Conservation (phyloP, 805 yeast species). For the Nakazawaea sp. region DNA sequence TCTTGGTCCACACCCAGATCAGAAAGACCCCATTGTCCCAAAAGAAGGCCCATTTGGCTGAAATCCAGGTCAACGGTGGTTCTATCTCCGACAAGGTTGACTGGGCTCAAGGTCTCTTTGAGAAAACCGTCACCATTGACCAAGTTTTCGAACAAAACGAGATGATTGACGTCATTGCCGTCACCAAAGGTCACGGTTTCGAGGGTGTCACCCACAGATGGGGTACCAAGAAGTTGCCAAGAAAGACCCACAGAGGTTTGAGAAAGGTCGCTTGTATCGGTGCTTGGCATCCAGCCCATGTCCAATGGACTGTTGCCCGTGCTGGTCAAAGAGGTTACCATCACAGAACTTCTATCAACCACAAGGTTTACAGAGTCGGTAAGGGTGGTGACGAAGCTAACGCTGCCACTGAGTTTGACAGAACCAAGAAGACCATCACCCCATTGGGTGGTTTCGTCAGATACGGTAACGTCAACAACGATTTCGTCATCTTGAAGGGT, state of each 20-base stretch:
- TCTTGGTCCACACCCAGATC: slow-evolving; percentile 98
- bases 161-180: slow-evolving; percentile 97
- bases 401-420: slow-evolving; percentile 97
- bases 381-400: slow-evolving; percentile 89
- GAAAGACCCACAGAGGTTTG: slow-evolving; percentile 99
- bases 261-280: slow-evolving; percentile 99
- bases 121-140: slow-evolving; percentile 95
- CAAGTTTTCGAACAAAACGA: slow-evolving; percentile 98
- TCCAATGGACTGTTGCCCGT: slow-evolving; percentile 99
- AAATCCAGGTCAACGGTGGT: slow-evolving; percentile 99
- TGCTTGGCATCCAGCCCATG: slow-evolving; percentile 99
- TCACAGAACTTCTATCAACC: slow-evolving; percentile 99
- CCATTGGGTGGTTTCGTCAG: slow-evolving; percentile 99
- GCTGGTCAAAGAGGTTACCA: slow-evolving; percentile 99
- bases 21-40: slow-evolving; percentile 98
- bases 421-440: slow-evolving; percentile 99
- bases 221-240: slow-evolving; percentile 99
- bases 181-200: slow-evolving; percentile 99
- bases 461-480: slow-evolving; percentile 97
- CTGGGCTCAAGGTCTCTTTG: slow-evolving; percentile 99
- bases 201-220: slow-evolving; percentile 99
- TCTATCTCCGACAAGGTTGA: slow-evolving; percentile 94
- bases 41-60: slow-evolving; percentile 99
- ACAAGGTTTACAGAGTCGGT: slow-evolving; percentile 99
- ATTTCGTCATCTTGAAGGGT: slow-evolving; percentile 96